Conservation (phyloP, 225 moss, liverwort and hornwort species). For the Marchantia polymorpha region DNA sequence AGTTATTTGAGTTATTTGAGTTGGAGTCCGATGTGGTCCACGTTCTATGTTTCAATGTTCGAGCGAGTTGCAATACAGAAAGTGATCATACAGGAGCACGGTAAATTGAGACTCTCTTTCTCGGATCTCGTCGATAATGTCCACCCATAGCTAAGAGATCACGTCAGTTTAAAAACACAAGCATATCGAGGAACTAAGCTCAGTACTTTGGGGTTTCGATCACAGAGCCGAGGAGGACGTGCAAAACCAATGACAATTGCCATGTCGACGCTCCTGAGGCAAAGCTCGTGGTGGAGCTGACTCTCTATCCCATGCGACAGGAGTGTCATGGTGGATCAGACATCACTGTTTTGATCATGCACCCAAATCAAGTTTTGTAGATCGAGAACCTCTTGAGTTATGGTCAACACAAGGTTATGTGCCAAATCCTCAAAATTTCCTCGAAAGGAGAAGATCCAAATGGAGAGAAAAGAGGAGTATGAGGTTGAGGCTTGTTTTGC, state of each 20-base stretch:
- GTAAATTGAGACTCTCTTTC: constrained; percentile 46
- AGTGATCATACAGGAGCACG: constrained; percentile 39
- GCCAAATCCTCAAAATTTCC: not conserved
- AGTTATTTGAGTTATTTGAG: too few relatives aligned
- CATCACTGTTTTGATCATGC: constrained; percentile 43
- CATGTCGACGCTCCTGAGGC: constrained; percentile 41
- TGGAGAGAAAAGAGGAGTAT: not conserved
- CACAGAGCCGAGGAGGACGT: constrained; percentile 33
- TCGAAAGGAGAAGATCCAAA: not conserved
- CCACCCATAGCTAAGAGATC: constrained; percentile 33
- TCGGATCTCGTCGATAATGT: constrained; percentile 37
- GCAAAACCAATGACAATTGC: not conserved
- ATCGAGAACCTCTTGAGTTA: constrained; percentile 25
- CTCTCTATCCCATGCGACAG: constrained; percentile 45
- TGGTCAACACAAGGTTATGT: not conserved
- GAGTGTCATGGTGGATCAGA: constrained; percentile 24
- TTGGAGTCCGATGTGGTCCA: too few relatives aligned
- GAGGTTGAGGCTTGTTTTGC: too few relatives aligned
- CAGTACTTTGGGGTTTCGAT: constrained; percentile 39
- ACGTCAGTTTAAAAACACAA: constrained; percentile 28
- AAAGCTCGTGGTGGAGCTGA: constrained; percentile 44
- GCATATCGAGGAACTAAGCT: constrained; percentile 28
- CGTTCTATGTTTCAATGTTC: constrained; percentile 53
- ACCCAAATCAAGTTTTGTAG: constrained; percentile 31
- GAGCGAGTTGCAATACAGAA: constrained; percentile 51